Percentiles rank a stretch among this genome's conserved stretches.
Conservation (phyloP, 2,329 filamentous ascomycete species). For the Zymoseptoria passerinii region DNA sequence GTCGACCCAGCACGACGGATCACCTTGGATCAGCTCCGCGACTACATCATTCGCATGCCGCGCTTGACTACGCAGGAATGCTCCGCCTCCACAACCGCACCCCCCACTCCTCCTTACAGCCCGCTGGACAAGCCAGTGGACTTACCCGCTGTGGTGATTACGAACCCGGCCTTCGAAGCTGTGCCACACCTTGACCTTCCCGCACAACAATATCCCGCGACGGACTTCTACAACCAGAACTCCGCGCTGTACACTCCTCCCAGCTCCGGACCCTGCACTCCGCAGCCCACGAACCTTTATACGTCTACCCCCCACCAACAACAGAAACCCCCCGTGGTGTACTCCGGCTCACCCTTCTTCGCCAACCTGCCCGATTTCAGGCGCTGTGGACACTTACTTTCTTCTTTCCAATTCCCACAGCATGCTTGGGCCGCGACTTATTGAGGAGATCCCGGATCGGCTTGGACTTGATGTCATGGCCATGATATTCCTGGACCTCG, state of each 20-base stretch:
- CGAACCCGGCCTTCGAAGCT: conserved; percentile 12
- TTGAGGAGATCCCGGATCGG: conserved; percentile 1
- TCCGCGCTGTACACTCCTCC: conserved; percentile 18
- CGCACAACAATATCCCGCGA: conserved; percentile 20
- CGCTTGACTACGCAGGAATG: conserved; percentile 58
- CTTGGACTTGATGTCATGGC: background rate
- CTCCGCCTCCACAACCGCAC: conserved; percentile 37
- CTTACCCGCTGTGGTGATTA: conserved; percentile 4
- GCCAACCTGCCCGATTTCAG: conserved; percentile 15
- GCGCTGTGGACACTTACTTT: conserved; percentile 22
- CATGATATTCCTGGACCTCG: too few relatives aligned
- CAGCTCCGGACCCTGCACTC: conserved; percentile 20
- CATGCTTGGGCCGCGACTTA: conserved; percentile 17
- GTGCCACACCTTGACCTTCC: conserved; percentile 25
- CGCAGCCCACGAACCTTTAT: conserved; percentile 13
- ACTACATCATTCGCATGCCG: conserved; percentile 67
- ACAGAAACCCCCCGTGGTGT: conserved; percentile 18
- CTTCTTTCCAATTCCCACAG: conserved; percentile 19
- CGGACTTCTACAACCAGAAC: conserved; percentile 3
- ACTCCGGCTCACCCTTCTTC: conserved; percentile 14
- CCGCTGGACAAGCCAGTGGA: conserved; percentile 31
- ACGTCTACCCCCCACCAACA: conserved; percentile 7
- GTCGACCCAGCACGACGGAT: conserved; percentile 76
- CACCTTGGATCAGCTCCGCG: conserved; percentile 68
- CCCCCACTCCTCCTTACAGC: conserved; percentile 36